phyloP scores from a whole-genome alignment of 768 basidiomycete genomes.

The Basidioascus undulatus region DNA sequence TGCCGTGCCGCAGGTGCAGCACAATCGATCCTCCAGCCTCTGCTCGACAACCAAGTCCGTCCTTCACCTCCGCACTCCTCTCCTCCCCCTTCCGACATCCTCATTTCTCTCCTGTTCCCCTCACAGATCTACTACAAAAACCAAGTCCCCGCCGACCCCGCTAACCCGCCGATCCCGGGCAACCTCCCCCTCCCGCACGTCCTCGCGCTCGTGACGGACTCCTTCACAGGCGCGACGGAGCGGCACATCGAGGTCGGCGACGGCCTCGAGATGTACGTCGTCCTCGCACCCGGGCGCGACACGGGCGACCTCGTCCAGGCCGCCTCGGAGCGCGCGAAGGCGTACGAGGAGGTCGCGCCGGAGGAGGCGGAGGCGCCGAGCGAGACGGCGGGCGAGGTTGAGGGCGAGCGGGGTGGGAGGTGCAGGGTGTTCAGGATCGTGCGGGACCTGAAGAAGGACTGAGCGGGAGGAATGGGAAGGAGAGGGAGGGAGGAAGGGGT shows the following conservation, averaged over 20 bases:
- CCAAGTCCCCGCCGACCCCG: constrained; percentile 34
- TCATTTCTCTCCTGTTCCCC: constrained; percentile 11
- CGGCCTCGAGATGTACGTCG: constrained; percentile 74
- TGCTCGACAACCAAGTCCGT: constrained; percentile 42
- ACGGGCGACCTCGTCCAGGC: constrained; percentile 27
- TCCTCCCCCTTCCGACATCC: neutral
- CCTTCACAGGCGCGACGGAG: constrained; percentile 91
- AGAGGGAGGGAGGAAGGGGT: too few species aligned
- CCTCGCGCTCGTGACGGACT: constrained; percentile 70
- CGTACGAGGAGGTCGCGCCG: constrained; percentile 36
- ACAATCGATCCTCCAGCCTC: constrained; percentile 82
- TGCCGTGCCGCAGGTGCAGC: constrained; percentile 93
- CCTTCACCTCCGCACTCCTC: neutral
- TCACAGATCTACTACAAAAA: constrained; percentile 94
- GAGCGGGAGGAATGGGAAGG: neutral
- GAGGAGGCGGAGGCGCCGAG: constrained; percentile 26
- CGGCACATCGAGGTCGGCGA: constrained; percentile 98
- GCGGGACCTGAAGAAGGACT: constrained; percentile 68
- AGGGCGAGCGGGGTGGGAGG: constrained; percentile 20
- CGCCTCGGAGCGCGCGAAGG: constrained; percentile 31
- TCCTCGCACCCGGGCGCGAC: constrained; percentile 42
- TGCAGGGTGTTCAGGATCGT: constrained; percentile 50
- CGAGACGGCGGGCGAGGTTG: constrained; percentile 1
- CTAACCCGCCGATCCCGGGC: constrained; percentile 24
- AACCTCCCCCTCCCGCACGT: constrained; percentile 64